Conservation (phyloP, 164 flowering plant genomes). For the Kalanchoe fedtschenkoi region DNA sequence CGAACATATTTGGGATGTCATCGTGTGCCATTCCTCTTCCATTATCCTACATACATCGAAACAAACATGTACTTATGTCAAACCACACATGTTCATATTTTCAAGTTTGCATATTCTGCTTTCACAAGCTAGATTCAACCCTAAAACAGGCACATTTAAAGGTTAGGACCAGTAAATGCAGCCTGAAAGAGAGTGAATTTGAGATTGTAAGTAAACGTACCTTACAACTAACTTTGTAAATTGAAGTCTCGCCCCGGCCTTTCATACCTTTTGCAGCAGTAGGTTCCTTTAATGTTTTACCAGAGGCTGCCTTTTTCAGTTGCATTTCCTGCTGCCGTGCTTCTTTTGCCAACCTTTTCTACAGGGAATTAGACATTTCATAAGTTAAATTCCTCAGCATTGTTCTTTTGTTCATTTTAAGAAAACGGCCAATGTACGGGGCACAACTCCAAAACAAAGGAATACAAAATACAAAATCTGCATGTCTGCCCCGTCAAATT, state of each 20-base stretch:
- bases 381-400: not conserved
- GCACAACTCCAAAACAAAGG: not conserved
- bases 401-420: too few species aligned
- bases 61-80: not conserved
- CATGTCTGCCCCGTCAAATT: not conserved
- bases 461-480: not conserved
- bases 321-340: slow-evolving; percentile 77
- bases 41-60: slow-evolving; percentile 62
- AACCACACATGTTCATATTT: not conserved
- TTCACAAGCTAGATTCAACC: not conserved
- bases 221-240: slow-evolving; percentile 93
- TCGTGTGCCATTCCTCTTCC: slow-evolving; percentile 99
- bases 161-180: not conserved
- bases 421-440: not conserved
- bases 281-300: slow-evolving; percentile 76
- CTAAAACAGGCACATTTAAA: not conserved
- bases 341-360: slow-evolving; percentile 97
- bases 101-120: not conserved
- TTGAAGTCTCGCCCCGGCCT: slow-evolving; percentile 88
- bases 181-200: not conserved
- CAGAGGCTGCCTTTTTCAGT: slow-evolving; percentile 68
- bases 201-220: slow-evolving; percentile 26
- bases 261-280: slow-evolving; percentile 46
- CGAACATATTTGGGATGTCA: slow-evolving; percentile 99
- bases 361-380: not conserved